Conservation (phyloP, 257 asterid species). For the Eustoma russellianum region DNA sequence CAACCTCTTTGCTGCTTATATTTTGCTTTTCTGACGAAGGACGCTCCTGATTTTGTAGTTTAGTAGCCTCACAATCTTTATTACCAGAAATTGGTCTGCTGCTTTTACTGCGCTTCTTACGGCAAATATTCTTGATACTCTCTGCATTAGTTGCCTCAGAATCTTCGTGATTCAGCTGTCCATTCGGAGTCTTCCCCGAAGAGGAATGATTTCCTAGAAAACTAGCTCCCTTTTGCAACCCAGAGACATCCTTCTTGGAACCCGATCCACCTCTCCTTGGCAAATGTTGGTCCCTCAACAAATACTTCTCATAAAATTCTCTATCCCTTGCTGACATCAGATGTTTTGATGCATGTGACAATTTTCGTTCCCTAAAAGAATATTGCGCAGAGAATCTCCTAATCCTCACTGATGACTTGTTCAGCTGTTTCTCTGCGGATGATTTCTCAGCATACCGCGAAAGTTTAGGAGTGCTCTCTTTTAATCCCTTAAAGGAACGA, state of each 20-base stretch:
- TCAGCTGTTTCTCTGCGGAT: conserved; percentile 20
- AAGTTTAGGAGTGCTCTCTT: conserved; percentile 22
- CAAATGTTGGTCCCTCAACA: conserved; percentile 31
- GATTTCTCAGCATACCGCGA: conserved; percentile 27
- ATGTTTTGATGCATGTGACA: too few relatives aligned
- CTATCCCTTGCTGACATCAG: too few relatives aligned
- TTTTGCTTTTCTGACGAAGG: too few relatives aligned
- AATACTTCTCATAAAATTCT: too few relatives aligned
- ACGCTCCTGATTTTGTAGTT: too few relatives aligned
- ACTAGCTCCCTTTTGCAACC: conserved; percentile 20
- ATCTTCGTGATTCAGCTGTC: conserved; percentile 12
- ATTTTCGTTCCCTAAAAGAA: not conserved
- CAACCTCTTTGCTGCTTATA: too few relatives aligned
- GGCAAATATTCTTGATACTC: conserved; percentile 3
- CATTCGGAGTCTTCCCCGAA: conserved; percentile 35
- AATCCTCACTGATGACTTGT: conserved; percentile 29
- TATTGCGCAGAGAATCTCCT: conserved; percentile 17
- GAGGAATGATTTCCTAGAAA: conserved; percentile 23
- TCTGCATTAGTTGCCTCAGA: conserved; percentile 18
- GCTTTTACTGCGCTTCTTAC: conserved; percentile 23
- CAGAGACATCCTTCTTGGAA: conserved; percentile 19
- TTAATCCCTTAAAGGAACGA: conserved; percentile 15
- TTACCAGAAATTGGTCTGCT: conserved; percentile 17
- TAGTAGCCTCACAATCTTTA: too few relatives aligned
- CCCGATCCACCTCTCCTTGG: conserved; percentile 9